These are phyloP conservation scores for Candida mattraensis DNA, from an alignment of 805 yeast genomes.

Conservation along the genomic window DNA sequence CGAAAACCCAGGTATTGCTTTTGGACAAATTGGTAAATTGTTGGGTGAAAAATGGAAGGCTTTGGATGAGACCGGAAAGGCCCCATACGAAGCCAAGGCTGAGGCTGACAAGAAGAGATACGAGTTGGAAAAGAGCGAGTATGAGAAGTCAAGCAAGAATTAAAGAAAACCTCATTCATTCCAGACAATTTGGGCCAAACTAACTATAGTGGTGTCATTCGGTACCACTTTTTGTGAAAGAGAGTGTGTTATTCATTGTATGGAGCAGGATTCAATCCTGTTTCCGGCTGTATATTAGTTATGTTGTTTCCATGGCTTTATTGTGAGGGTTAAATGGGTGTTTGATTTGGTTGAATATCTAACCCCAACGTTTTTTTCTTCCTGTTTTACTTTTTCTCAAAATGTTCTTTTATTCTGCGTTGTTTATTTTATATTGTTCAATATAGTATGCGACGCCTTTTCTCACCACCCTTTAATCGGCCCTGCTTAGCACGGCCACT, in stretches of 20 bases:
- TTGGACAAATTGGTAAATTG: slow-evolving; percentile 93
- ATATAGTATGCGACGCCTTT: slow-evolving; percentile 5
- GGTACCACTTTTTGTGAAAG: too few relatives aligned
- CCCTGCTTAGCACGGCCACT: slow-evolving; percentile 43
- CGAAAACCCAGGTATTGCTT: slow-evolving; percentile 94
- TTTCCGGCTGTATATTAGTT: slow-evolving; percentile 24
- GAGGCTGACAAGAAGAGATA: slow-evolving; percentile 96
- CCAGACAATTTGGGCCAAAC: not conserved
- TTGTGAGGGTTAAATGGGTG: slow-evolving; percentile 6
- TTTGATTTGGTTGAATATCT: slow-evolving; percentile 6
- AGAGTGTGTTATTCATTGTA: slow-evolving; percentile 4
- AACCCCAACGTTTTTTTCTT: not conserved
- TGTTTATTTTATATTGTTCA: slow-evolving; percentile 3
- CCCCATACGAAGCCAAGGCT: slow-evolving; percentile 91
- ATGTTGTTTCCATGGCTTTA: slow-evolving; percentile 15
- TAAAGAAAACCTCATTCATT: too few relatives aligned
- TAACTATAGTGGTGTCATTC: slow-evolving; percentile 1
- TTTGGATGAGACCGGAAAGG: slow-evolving; percentile 75
- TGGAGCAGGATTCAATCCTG: slow-evolving; percentile 5
- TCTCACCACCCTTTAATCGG: slow-evolving; percentile 3
- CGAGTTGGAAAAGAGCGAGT: slow-evolving; percentile 92
- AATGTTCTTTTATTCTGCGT: slow-evolving; percentile 9
- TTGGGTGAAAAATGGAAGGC: slow-evolving; percentile 98
- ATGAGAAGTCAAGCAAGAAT: slow-evolving; percentile 44
- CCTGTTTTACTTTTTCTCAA: not conserved